Base-by-base conservation (phyloP, 768 basidiomycete species). In the Nevesoporus exiguus region DNA sequence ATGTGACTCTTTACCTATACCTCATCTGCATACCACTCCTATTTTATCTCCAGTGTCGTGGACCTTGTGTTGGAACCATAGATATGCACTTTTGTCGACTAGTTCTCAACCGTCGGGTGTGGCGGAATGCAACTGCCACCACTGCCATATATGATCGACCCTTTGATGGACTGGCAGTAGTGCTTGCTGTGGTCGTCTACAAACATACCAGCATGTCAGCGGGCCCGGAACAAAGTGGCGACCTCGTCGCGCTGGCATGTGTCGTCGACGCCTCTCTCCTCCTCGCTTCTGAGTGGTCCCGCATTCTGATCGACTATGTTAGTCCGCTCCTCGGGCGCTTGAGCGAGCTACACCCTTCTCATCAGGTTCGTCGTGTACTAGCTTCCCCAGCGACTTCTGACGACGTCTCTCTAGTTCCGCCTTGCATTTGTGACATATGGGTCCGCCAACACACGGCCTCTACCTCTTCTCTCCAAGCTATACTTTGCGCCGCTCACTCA, bases 371-470 rank as follows among this genome's bases (percentile, higher is more conserved):
- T 59, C 17, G 41, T 15, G 17, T 43, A 9, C 22, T 24, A 45
- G 25, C 50, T 17, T 29, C 30, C 17, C n/a, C 17, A 7, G 54
- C 25, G 21, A 1, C 33, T n/a, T 40, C 56, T 52, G 29, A 51
- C 50, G 45, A 3, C 21, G 7, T 29, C 15, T 19, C 24, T 21
- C 64, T 56, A 78, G 75, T 66, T 73, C 56, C 65, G 76, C 29
- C 52, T 84, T 10, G 86, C 76, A 8, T 76, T 86, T 51, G 75
- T 90, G 22, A 79, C 78, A 7, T 90, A 90, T 72, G 86, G 78
- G 6, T 73, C 79, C 10, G 74, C 80, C n/a, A 79, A 84, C 57
- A 78, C 78, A 1, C 59, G 67, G 3, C 85, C 84, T 0, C 72
- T 70, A 0, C 84, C 86, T 3, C 62, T 89, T 17, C 64, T 88